A percentile compares a stretch with the other conserved stretches of the same genome.
Evolutionary conservation across 129 eudicot genomes (phyloP).

Genomic region (Smallanthus sonchifolius): DNA sequence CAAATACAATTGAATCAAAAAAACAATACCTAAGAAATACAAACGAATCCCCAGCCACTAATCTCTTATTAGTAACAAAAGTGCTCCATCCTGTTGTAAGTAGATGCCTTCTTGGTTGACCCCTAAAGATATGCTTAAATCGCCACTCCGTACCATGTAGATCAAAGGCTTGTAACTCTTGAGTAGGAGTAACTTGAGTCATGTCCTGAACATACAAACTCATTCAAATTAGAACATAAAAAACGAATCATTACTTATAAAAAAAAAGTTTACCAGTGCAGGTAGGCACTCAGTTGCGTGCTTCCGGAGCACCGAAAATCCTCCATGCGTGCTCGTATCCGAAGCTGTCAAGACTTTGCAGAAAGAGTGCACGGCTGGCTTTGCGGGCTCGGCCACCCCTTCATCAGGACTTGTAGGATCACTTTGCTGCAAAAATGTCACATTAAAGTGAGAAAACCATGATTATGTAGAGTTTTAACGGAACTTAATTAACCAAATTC

Average conservation of each 20-base stretch:
- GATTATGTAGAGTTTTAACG: not conserved
- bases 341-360: constrained; percentile 92
- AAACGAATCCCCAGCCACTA: constrained; percentile 91
- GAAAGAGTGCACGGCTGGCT: constrained; percentile 69
- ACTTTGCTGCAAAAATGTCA: constrained; percentile 46
- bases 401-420: constrained; percentile 67
- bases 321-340: constrained; percentile 97
- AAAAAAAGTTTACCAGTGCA: constrained; percentile 48
- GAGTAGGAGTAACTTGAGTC: constrained; percentile 80
- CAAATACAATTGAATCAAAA: not conserved
- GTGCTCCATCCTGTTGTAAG: constrained; percentile 99
- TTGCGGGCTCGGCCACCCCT: constrained; percentile 45
- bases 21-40: constrained; percentile 67
- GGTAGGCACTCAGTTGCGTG: constrained; percentile 93
- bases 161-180: constrained; percentile 75
- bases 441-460: not conserved
- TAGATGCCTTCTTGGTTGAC: constrained; percentile 95
- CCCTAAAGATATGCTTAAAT: constrained; percentile 90
- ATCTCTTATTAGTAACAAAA: constrained; percentile 81
- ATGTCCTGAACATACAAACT: constrained; percentile 54
- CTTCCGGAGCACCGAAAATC: constrained; percentile 85
- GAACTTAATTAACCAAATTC: constrained; percentile 13
- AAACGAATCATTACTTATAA: not conserved
- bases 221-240: not conserved
- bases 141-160: constrained; percentile 85